A percentile compares a stretch with the other conserved stretches of the same genome.
These are phyloP conservation scores for Rhizophagus sp. DNA, from an alignment of 192 early-diverging fungal species.

Conservation along the genomic window DNA sequence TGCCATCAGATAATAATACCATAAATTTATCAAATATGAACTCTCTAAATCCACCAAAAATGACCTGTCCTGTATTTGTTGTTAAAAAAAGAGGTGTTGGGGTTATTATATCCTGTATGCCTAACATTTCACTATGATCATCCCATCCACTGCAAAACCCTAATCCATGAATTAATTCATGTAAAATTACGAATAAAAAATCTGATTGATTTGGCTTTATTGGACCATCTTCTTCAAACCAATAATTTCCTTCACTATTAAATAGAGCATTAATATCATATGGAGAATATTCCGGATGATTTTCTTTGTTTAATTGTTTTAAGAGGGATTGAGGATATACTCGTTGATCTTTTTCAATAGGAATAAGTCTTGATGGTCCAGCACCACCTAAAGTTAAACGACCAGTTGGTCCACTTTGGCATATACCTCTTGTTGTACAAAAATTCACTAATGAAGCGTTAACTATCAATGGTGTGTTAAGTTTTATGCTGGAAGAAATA, in stretches of 20 bases:
- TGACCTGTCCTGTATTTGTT: neutral
- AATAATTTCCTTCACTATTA: slow-evolving; percentile 39
- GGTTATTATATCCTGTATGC: slow-evolving; percentile 27
- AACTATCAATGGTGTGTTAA: neutral
- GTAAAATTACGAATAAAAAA: slow-evolving; percentile 40
- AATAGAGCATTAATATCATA: slow-evolving; percentile 46
- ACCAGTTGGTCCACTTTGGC: no score
- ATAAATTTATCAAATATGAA: slow-evolving; percentile 29
- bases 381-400: slow-evolving; percentile 33
- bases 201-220: slow-evolving; percentile 37
- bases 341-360: slow-evolving; percentile 34
- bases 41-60: slow-evolving; percentile 29
- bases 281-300: slow-evolving; percentile 22
- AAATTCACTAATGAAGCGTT: neutral
- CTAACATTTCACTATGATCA: slow-evolving; percentile 18
- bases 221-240: slow-evolving; percentile 37
- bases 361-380: slow-evolving; percentile 35
- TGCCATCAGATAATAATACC: slow-evolving; percentile 5
- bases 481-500: neutral
- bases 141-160: slow-evolving; percentile 44
- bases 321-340: slow-evolving; percentile 47
- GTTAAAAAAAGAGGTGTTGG: neutral
- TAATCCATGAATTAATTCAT: slow-evolving; percentile 49
- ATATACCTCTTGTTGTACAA: neutral
- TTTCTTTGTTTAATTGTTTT: slow-evolving; percentile 37